A percentile compares a stretch with the other conserved stretches of the same genome.
phyloP scores from a whole-genome alignment of 257 asterid species.

The Solanum medicagineum region DNA sequence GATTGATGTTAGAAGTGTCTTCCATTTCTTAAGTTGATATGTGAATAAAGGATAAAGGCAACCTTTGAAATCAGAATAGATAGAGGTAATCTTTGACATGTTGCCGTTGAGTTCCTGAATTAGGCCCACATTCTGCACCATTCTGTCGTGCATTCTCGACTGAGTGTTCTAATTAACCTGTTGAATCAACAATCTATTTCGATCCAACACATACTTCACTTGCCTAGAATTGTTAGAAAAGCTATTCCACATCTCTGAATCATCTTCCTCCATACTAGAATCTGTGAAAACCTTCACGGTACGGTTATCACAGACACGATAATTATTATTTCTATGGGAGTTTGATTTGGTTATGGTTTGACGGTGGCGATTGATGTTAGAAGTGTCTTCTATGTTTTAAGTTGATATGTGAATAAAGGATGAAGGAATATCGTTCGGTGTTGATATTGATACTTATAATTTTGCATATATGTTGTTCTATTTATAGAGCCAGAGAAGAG shows the following conservation, averaged over 20 bases:
- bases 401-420: background rate
- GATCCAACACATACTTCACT: slow-evolving; percentile 64
- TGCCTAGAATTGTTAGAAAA: slow-evolving; percentile 40
- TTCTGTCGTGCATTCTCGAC: slow-evolving; percentile 42
- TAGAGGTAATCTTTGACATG: slow-evolving; percentile 40
- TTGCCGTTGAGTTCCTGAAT: slow-evolving; percentile 66
- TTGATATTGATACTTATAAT: background rate
- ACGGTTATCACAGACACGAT: background rate
- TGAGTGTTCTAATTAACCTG: slow-evolving; percentile 75
- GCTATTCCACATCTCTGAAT: slow-evolving; percentile 38
- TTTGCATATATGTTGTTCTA: background rate
- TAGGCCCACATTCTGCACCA: slow-evolving; percentile 51
- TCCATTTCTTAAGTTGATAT: background rate
- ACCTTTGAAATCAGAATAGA: slow-evolving; percentile 47
- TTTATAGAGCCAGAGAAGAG: background rate
- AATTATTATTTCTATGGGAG: background rate
- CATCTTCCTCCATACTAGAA: slow-evolving; percentile 12
- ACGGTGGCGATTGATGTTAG: slow-evolving; percentile 2
- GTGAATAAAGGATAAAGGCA: background rate
- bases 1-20: slow-evolving; percentile 6
- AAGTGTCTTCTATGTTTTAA: slow-evolving; percentile 6
- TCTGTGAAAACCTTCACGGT: background rate
- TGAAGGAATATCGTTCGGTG: background rate
- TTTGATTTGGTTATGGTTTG: slow-evolving; percentile 4
- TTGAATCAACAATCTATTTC: slow-evolving; percentile 46